Evolutionary conservation across 352 stramenopile genomes (phyloP).

Genomic region (Phytophthora aleatoria): DNA sequence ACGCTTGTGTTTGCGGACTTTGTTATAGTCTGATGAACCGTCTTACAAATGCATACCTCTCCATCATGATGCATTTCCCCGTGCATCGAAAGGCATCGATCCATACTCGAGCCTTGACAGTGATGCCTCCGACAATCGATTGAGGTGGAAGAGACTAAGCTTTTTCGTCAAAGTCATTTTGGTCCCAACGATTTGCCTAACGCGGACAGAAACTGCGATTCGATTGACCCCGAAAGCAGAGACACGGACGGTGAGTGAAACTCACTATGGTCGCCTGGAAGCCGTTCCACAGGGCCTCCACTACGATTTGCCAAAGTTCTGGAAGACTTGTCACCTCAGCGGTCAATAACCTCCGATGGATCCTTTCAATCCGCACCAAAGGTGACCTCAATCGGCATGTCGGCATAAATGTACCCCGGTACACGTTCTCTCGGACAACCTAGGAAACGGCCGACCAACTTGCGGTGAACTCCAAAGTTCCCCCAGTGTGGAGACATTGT

Average conservation of each 20-base stretch:
- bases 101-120: slow-evolving; percentile 5
- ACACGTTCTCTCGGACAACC: neutral
- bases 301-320: slow-evolving; percentile 25
- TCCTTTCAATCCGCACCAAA: slow-evolving; percentile 5
- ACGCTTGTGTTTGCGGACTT: neutral
- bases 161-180: slow-evolving; percentile 7
- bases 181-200: slow-evolving; percentile 1
- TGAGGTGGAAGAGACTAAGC: slow-evolving; percentile 10
- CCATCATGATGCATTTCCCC: slow-evolving; percentile 4
- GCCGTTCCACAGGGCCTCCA: slow-evolving; percentile 13
- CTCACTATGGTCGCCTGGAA: neutral
- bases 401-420: neutral
- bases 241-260: slow-evolving; percentile 3
- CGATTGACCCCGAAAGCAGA: slow-evolving; percentile 21
- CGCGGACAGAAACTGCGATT: neutral
- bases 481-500: neutral
- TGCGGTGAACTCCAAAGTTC: neutral
- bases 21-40: slow-evolving; percentile 4
- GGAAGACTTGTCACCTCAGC: neutral
- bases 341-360: neutral
- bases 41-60: slow-evolving; percentile 19
- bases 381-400: slow-evolving; percentile 7
- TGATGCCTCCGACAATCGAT: slow-evolving; percentile 19
- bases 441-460: neutral
- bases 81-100: slow-evolving; percentile 9